A percentile compares a stretch with the other conserved stretches of the same genome.
These are phyloP conservation scores for Teratosphaeria zuluensis DNA, from an alignment of 2,329 filamentous ascomycete genomes.

Conservation along the genomic window DNA sequence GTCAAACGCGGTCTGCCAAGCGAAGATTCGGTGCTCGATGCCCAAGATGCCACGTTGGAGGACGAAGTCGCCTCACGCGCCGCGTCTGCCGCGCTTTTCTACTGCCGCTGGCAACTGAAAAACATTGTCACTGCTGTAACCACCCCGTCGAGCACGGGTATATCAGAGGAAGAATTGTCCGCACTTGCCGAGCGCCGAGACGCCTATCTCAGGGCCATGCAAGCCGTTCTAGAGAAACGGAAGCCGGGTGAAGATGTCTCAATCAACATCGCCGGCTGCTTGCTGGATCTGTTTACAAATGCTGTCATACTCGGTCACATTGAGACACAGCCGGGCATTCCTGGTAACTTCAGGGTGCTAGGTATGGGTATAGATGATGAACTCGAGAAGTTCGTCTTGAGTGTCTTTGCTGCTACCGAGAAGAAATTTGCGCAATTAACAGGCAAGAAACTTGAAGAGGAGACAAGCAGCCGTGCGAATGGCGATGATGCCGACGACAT, in stretches of 20 bases:
- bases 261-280: slow-evolving; percentile 61
- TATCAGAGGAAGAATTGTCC: slow-evolving; percentile 52
- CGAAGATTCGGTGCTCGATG: slow-evolving; percentile 47
- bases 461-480: slow-evolving; percentile 23
- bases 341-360: slow-evolving; percentile 41
- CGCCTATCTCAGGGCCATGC: slow-evolving; percentile 40
- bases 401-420: slow-evolving; percentile 70
- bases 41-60: slow-evolving; percentile 65
- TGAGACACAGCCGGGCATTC: slow-evolving; percentile 25
- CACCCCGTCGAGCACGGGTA: slow-evolving; percentile 37
- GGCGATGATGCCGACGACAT: slow-evolving; percentile 26
- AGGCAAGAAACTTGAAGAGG: slow-evolving; percentile 37
- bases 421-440: slow-evolving; percentile 62
- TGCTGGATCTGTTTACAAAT: slow-evolving; percentile 73
- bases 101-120: slow-evolving; percentile 76
- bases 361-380: slow-evolving; percentile 54
- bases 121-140: slow-evolving; percentile 38
- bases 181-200: slow-evolving; percentile 43
- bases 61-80: slow-evolving; percentile 68
- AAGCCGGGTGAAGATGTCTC: slow-evolving; percentile 57
- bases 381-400: slow-evolving; percentile 56
- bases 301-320: slow-evolving; percentile 55
- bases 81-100: slow-evolving; percentile 69
- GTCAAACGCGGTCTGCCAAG: slow-evolving; percentile 62
- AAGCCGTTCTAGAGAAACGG: slow-evolving; percentile 40